Percentiles rank a stretch among this genome's conserved stretches.
Evolutionary conservation across 1,284 basidiomycete species (phyloP).

Genomic region (Rhizoctonia solani): DNA sequence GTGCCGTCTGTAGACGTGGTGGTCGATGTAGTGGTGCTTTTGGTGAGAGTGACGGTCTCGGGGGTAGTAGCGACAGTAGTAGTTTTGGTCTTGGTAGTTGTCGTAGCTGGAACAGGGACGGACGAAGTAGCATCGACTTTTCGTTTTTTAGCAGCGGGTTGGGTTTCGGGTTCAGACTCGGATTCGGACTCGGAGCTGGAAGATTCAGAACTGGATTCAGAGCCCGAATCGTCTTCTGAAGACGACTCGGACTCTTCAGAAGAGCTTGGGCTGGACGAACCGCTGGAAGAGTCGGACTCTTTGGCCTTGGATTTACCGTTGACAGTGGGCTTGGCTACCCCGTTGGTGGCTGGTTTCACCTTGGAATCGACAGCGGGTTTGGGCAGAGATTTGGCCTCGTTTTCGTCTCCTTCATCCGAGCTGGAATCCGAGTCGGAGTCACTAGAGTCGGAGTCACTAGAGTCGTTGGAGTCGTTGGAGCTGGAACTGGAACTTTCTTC

Average conservation of each 20-base stretch:
- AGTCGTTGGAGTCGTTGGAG: slow-evolving; percentile 49
- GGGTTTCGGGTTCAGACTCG: slow-evolving; percentile 40
- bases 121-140: background rate
- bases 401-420: slow-evolving; percentile 39
- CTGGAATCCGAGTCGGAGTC: slow-evolving; percentile 36
- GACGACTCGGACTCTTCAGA: slow-evolving; percentile 42
- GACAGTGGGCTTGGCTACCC: background rate
- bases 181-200: slow-evolving; percentile 42
- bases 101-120: slow-evolving; percentile 31
- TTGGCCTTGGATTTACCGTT: slow-evolving; percentile 35
- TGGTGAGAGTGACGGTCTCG: slow-evolving; percentile 32
- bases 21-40: slow-evolving; percentile 35
- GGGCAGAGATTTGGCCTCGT: background rate
- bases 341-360: no score
- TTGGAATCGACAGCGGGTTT: no score
- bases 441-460: slow-evolving; percentile 3
- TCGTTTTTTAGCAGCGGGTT: slow-evolving; percentile 35
- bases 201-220: slow-evolving; percentile 41
- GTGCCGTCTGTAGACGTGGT: slow-evolving; percentile 16
- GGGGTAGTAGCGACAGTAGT: slow-evolving; percentile 41
- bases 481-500: background rate
- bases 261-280: slow-evolving; percentile 42
- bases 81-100: slow-evolving; percentile 46
- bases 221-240: slow-evolving; percentile 12
- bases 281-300: slow-evolving; percentile 44